Evolutionary conservation across 1,284 basidiomycete species (phyloP).

Genomic region (Cryptococcus sp.): DNA sequence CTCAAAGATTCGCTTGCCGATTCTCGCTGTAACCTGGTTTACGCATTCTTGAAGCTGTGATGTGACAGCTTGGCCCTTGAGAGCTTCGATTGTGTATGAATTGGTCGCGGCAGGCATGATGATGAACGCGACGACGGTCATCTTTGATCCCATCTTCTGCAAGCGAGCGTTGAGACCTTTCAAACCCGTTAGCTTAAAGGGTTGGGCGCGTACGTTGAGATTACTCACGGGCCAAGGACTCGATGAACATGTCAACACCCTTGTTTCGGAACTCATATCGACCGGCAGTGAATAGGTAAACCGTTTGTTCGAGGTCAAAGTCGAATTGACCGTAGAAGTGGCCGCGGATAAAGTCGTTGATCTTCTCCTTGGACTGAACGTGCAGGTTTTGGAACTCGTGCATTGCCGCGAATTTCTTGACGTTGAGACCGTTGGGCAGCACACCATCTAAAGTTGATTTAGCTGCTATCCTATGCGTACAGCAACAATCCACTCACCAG

Average conservation of each 20-base stretch:
- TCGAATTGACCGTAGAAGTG: constrained; percentile 98
- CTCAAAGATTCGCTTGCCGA: constrained; percentile 89
- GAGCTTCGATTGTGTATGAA: constrained; percentile 94
- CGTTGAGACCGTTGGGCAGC: constrained; percentile 96
- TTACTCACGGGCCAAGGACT: constrained; percentile 78
- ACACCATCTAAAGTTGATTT: constrained; percentile 69
- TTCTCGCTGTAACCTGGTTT: constrained; percentile 87
- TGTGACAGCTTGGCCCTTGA: constrained; percentile 97
- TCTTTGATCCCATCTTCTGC: constrained; percentile 74
- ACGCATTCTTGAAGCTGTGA: constrained; percentile 95
- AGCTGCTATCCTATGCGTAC: background rate
- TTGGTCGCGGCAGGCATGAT: constrained; percentile 97
- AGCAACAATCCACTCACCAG: constrained; percentile 51
- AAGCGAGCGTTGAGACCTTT: constrained; percentile 76
- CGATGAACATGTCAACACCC: constrained; percentile 99
- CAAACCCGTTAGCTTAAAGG: too few relatives aligned
- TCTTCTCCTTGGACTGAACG: constrained; percentile 88
- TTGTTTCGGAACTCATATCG: constrained; percentile 99
- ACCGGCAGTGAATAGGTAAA: constrained; percentile 99
- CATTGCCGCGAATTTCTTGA: constrained; percentile 93
- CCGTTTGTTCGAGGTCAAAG: constrained; percentile 92
- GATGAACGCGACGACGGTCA: constrained; percentile 94
- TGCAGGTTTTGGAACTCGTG: constrained; percentile 98
- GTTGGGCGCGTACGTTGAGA: background rate
- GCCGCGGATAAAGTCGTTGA: constrained; percentile 94